These are phyloP conservation scores for Suhomyces sp. DNA, from an alignment of 805 yeast genomes.

Conservation along the genomic window DNA sequence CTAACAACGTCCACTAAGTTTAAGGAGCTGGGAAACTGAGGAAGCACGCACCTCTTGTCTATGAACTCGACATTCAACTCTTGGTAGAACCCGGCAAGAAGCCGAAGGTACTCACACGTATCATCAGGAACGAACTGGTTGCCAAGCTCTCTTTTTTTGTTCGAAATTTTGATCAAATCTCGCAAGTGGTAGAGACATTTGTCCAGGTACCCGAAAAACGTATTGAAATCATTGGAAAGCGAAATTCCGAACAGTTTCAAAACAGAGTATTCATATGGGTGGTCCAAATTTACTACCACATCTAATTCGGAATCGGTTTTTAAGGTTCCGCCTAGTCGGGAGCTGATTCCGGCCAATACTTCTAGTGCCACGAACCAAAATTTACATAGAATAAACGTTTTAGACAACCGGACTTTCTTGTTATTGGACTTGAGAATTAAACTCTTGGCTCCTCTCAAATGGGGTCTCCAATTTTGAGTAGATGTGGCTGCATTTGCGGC, in stretches of 20 bases:
- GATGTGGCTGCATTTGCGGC: slow-evolving; percentile 54
- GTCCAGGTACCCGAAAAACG: slow-evolving; percentile 48
- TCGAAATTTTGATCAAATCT: slow-evolving; percentile 38
- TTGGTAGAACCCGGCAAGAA: slow-evolving; percentile 15
- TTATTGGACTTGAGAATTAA: slow-evolving; percentile 7
- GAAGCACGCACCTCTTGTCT: slow-evolving; percentile 4
- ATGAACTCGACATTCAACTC: slow-evolving; percentile 12
- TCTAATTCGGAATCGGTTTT: slow-evolving; percentile 42
- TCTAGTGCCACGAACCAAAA: slow-evolving; percentile 56
- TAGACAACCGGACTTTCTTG: slow-evolving; percentile 24
- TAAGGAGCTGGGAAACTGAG: slow-evolving; percentile 3
- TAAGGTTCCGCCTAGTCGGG: slow-evolving; percentile 54
- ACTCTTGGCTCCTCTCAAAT: slow-evolving; percentile 60
- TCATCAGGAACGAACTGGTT: slow-evolving; percentile 12
- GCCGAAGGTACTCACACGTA: slow-evolving; percentile 20
- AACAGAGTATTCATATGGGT: slow-evolving; percentile 27
- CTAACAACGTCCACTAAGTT: slow-evolving; percentile 13
- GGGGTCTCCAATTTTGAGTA: slow-evolving; percentile 60
- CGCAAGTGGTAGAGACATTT: slow-evolving; percentile 32
- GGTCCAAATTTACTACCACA: slow-evolving; percentile 24
- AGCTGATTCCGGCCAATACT: slow-evolving; percentile 53
- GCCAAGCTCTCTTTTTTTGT: slow-evolving; percentile 16
- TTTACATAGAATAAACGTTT: slow-evolving; percentile 49
- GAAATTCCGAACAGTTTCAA: slow-evolving; percentile 41
- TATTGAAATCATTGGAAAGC: slow-evolving; percentile 44